phyloP scores from a whole-genome alignment of 2,329 filamentous ascomycete species.

The Saccharata proteae region DNA sequence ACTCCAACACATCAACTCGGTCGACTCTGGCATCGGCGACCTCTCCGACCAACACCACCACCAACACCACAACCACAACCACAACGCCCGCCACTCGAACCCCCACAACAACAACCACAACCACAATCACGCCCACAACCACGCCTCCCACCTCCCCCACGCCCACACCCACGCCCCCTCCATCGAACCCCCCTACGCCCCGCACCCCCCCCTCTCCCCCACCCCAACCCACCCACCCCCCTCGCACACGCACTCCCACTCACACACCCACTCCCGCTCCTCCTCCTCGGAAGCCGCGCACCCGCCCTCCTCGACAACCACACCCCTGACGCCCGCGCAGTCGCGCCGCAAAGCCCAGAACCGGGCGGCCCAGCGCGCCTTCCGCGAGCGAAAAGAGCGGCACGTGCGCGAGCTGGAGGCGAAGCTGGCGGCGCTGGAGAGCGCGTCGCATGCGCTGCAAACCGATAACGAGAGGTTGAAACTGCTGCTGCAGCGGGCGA shows the following conservation, averaged over 20 bases:
- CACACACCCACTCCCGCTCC: neutral
- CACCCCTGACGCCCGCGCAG: conserved; percentile 32
- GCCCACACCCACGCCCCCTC: conserved; percentile 1
- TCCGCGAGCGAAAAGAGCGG: conserved; percentile 88
- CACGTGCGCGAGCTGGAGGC: conserved; percentile 88
- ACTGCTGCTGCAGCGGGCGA: conserved; percentile 68
- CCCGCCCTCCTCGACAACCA: neutral
- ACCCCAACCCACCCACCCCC: conserved; percentile 27
- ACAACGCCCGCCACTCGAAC: no score
- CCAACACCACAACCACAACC: no score
- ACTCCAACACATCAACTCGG: neutral
- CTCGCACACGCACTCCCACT: conserved; percentile 25
- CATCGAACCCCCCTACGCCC: no score
- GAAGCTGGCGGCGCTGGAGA: conserved; percentile 68
- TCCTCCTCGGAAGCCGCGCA: conserved; percentile 15
- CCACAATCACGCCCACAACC: conserved; percentile 1
- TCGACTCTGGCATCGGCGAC: neutral
- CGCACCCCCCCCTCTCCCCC: neutral
- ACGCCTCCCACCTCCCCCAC: neutral
- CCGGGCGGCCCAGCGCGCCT: conserved; percentile 73
- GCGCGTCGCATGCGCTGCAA: conserved; percentile 57
- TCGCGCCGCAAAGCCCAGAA: conserved; percentile 58
- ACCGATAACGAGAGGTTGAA: conserved; percentile 81
- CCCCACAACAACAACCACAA: conserved; percentile 1
- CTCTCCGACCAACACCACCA: neutral